These are phyloP conservation scores for Leucosporidium yakuticum DNA, from an alignment of 768 basidiomycete species.

Conservation along the genomic window DNA sequence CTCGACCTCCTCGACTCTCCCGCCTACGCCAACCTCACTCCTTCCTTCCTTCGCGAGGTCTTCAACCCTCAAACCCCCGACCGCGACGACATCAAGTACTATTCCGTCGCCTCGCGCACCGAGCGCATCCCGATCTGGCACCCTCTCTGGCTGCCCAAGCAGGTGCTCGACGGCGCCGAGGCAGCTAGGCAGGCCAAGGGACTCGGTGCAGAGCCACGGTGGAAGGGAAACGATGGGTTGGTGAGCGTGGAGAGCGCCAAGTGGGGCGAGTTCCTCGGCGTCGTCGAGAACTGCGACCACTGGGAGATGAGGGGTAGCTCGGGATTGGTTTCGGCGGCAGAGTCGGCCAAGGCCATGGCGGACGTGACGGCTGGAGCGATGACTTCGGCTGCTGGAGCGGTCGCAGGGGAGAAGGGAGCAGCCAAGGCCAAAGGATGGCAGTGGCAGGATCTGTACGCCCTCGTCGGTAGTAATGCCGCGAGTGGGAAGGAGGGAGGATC, in stretches of 20 bases:
- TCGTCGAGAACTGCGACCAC: conserved; percentile 83
- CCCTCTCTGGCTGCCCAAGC: conserved; percentile 93
- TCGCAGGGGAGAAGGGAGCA: conserved; percentile 43
- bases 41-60: conserved; percentile 62
- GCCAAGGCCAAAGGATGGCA: conserved; percentile 43
- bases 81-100: conserved; percentile 78
- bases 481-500: conserved; percentile 44
- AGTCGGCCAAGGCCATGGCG: conserved; percentile 25
- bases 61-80: conserved; percentile 82
- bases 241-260: conserved; percentile 76
- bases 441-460: conserved; percentile 33
- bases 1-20: conserved; percentile 89
- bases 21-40: conserved; percentile 89
- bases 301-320: conserved; percentile 90
- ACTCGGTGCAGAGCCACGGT: conserved; percentile 36
- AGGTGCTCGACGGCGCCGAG: conserved; percentile 82
- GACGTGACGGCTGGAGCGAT: conserved; percentile 10
- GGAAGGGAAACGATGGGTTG: conserved; percentile 83
- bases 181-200: conserved; percentile 50
- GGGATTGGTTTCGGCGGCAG: conserved; percentile 48
- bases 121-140: conserved; percentile 59
- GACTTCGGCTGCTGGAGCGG: conserved; percentile 41
- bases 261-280: conserved; percentile 94
- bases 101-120: conserved; percentile 71
- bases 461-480: conserved; percentile 15